Conservation (phyloP, 129 eudicot species). For the Flaveria bidentis region DNA sequence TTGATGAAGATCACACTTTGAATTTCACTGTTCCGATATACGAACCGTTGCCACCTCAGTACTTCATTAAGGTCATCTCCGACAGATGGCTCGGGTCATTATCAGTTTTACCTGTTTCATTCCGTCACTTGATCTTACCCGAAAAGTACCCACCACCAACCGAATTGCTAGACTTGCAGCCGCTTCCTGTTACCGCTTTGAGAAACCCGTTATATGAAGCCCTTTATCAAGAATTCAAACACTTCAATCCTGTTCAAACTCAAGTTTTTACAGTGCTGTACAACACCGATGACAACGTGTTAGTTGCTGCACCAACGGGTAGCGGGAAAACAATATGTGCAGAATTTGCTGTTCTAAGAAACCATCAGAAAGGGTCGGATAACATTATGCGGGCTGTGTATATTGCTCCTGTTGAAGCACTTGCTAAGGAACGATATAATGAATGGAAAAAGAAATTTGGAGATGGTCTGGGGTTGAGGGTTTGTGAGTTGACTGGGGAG, state of each 20-base stretch:
- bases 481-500: slow-evolving; percentile 86
- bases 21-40: slow-evolving; percentile 83
- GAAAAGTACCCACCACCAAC: slow-evolving; percentile 98
- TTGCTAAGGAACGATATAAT: slow-evolving; percentile 73
- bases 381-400: slow-evolving; percentile 82
- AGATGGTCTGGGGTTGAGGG: slow-evolving; percentile 77
- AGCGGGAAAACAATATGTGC: slow-evolving; percentile 98
- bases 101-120: slow-evolving; percentile 84
- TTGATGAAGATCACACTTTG: slow-evolving; percentile 82
- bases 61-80: slow-evolving; percentile 83
- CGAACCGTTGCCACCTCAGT: slow-evolving; percentile 94
- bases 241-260: slow-evolving; percentile 92
- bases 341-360: slow-evolving; percentile 81
- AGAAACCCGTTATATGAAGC: slow-evolving; percentile 85
- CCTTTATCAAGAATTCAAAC: slow-evolving; percentile 81
- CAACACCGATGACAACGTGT: slow-evolving; percentile 86
- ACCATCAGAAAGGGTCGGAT: slow-evolving; percentile 69
- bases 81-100: slow-evolving; percentile 94
- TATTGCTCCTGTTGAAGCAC: slow-evolving; percentile 93
- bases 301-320: slow-evolving; percentile 98
- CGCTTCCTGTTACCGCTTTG: slow-evolving; percentile 88
- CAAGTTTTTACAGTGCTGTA: slow-evolving; percentile 90
- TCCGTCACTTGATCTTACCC: slow-evolving; percentile 82
- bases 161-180: slow-evolving; percentile 88
- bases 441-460: slow-evolving; percentile 92